A percentile compares a stretch with the other conserved stretches of the same genome.
Evolutionary conservation across 2,329 filamentous ascomycete genomes (phyloP).

Genomic region (Cercospora zeina): DNA sequence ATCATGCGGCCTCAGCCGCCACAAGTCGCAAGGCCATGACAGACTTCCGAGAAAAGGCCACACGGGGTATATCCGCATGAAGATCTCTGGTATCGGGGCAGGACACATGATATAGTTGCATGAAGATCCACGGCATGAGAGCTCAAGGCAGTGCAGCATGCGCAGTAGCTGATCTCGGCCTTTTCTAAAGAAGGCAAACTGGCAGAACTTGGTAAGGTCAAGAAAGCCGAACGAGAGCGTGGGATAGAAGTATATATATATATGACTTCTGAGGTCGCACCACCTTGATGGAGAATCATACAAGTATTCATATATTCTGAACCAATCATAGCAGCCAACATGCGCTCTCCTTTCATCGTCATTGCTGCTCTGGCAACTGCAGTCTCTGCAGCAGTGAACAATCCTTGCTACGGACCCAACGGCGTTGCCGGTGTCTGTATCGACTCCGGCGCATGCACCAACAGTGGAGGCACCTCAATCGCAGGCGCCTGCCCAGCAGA

Average conservation of each 20-base stretch:
- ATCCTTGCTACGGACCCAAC: constrained; percentile 12
- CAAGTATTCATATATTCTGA: not conserved
- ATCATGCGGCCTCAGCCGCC: not conserved
- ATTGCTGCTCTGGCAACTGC: not conserved
- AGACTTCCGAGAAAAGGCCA: not conserved
- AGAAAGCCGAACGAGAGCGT: not conserved
- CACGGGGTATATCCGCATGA: not conserved
- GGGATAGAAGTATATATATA: not conserved
- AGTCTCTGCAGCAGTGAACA: constrained; percentile 9
- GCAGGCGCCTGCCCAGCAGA: constrained; percentile 14
- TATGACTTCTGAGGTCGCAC: not conserved
- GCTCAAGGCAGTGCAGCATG: not conserved
- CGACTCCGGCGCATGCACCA: not conserved
- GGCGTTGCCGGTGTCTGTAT: constrained; percentile 13
- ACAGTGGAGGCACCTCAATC: constrained; percentile 3
- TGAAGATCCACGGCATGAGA: not conserved
- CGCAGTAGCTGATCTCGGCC: not conserved
- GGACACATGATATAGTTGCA: not conserved
- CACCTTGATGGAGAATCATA: not conserved
- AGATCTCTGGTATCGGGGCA: not conserved
- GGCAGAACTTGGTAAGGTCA: not conserved
- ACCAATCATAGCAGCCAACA: not conserved
- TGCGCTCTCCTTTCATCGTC: constrained; percentile 2
- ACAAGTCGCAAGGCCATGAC: not conserved
- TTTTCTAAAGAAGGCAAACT: not conserved